phyloP scores from a whole-genome alignment of 257 asterid genomes.

The Ocimum tenuiflorum region DNA sequence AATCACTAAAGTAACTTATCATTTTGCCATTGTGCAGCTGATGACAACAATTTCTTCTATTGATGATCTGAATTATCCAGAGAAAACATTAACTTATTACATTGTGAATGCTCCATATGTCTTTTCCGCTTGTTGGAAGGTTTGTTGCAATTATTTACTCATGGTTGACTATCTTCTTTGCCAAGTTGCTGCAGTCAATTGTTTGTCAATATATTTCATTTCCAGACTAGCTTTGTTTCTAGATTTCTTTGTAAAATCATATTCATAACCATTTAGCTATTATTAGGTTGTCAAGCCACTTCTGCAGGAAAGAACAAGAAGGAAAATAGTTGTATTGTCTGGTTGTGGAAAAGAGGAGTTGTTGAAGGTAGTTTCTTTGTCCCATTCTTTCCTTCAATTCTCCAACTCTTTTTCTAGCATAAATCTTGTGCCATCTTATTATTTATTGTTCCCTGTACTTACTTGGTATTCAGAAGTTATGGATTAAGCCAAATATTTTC shows the following conservation, averaged over 20 bases:
- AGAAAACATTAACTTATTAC: constrained; percentile 61
- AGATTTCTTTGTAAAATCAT: neutral
- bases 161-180: neutral
- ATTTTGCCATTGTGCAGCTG: constrained; percentile 40
- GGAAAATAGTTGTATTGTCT: constrained; percentile 51
- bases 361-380: constrained; percentile 45
- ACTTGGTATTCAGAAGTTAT: neutral
- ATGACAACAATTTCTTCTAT: constrained; percentile 56
- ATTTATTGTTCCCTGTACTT: neutral
- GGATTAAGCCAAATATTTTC: neutral
- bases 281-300: constrained; percentile 74
- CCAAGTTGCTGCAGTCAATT: neutral
- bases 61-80: constrained; percentile 74
- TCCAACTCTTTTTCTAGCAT: neutral
- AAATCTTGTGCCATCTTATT: neutral
- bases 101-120: constrained; percentile 67
- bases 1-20: neutral
- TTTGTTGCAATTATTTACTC: constrained; percentile 22
- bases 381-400: constrained; percentile 9
- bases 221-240: neutral
- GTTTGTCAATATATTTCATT: neutral
- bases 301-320: constrained; percentile 65
- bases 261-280: constrained; percentile 1
- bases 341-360: constrained; percentile 69
- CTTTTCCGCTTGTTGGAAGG: constrained; percentile 82